phyloP scores from a whole-genome alignment of 441 rosid species.

The Syzygium syzygioides region DNA sequence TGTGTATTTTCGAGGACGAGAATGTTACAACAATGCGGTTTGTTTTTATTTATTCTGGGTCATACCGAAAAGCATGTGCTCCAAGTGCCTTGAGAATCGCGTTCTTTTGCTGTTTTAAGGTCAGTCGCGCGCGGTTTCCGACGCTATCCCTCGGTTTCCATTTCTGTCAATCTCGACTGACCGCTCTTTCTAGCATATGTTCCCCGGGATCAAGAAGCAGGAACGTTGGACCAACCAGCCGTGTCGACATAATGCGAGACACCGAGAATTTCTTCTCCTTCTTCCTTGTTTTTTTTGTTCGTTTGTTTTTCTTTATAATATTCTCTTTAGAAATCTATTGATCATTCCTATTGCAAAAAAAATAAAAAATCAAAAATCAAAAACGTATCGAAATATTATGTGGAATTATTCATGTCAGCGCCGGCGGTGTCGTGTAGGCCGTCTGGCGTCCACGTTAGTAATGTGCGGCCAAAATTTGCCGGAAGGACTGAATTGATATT shows the following conservation, averaged over 20 bases:
- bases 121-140: neutral
- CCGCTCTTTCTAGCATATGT: neutral
- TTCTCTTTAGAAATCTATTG: neutral
- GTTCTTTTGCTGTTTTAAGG: neutral
- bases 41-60: accelerated
- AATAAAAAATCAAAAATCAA: no score
- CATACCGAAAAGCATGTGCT: neutral
- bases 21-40: neutral
- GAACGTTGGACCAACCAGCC: neutral
- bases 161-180: neutral
- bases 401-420: no score
- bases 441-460: accelerated
- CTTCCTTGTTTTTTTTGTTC: no score
- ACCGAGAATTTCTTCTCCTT: neutral
- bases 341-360: neutral
- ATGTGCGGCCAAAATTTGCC: accelerated
- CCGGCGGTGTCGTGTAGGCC: no score
- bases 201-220: neutral
- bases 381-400: no score
- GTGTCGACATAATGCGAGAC: neutral
- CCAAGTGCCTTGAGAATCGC: neutral
- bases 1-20: neutral
- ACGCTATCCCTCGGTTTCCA: neutral
- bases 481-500: no score
- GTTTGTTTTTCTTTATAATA: neutral